A percentile compares a stretch with the other conserved stretches of the same genome.
Evolutionary conservation across 345 rosid species (phyloP).

Genomic region (Eutrema heterophyllum): DNA sequence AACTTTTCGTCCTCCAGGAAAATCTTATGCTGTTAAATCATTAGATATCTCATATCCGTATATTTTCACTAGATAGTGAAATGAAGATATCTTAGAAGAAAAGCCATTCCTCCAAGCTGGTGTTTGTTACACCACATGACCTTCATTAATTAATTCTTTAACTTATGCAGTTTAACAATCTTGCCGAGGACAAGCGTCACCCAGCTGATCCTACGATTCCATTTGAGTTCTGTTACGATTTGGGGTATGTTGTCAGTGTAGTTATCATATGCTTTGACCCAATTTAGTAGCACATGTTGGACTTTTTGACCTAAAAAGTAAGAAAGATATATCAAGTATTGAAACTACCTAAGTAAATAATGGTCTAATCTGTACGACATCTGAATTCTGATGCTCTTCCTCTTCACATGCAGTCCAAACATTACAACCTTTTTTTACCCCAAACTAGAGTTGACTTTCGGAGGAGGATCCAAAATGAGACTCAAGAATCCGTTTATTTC

Average conservation of each 20-base stretch:
- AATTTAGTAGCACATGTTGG: not conserved
- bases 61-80: not conserved
- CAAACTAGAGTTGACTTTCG: slow-evolving; percentile 46
- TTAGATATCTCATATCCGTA: not conserved
- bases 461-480: slow-evolving; percentile 42
- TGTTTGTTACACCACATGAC: slow-evolving; percentile 20
- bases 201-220: slow-evolving; percentile 36
- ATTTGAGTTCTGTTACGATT: slow-evolving; percentile 66
- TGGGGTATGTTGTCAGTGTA: slow-evolving; percentile 20
- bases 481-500: slow-evolving; percentile 12
- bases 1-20: not conserved
- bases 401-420: slow-evolving; percentile 39
- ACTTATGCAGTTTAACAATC: slow-evolving; percentile 53
- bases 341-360: not conserved
- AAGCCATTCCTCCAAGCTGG: not conserved
- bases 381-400: not conserved
- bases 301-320: not conserved
- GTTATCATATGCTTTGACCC: not conserved
- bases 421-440: slow-evolving; percentile 24
- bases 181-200: slow-evolving; percentile 40
- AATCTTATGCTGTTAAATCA: not conserved
- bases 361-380: not conserved
- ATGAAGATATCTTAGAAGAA: not conserved
- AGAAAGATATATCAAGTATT: not conserved
- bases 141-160: not conserved